These are phyloP conservation scores for Coniosporium apollinis DNA, from an alignment of 495 filamentous ascomycete genomes.

Conservation along the genomic window DNA sequence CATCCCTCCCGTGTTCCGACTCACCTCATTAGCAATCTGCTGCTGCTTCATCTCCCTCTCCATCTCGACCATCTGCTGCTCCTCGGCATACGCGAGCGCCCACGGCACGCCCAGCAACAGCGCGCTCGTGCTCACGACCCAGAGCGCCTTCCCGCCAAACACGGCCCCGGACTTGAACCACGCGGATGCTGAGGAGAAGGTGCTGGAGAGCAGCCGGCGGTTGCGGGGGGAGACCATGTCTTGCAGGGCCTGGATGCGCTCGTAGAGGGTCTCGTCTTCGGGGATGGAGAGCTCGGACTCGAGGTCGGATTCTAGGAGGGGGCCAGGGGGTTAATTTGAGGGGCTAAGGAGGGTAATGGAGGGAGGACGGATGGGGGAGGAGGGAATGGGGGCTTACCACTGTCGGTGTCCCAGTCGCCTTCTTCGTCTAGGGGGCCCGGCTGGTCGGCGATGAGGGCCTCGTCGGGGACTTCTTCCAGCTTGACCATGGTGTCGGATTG, in stretches of 20 bases:
- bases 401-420: slow-evolving; percentile 67
- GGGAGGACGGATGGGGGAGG: no score
- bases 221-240: slow-evolving; percentile 81
- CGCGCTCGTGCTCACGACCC: slow-evolving; percentile 71
- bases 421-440: slow-evolving; percentile 65
- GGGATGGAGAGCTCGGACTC: slow-evolving; percentile 37
- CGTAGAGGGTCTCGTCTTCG: slow-evolving; percentile 47
- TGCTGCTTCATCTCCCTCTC: slow-evolving; percentile 92
- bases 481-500: slow-evolving; percentile 80
- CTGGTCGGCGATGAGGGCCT: slow-evolving; percentile 67
- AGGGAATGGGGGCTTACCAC: slow-evolving; percentile 39
- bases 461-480: slow-evolving; percentile 88
- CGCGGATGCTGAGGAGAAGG: slow-evolving; percentile 36
- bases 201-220: slow-evolving; percentile 48
- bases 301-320: slow-evolving; percentile 9
- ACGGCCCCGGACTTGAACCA: slow-evolving; percentile 44
- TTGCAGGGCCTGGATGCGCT: slow-evolving; percentile 69
- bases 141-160: slow-evolving; percentile 68
- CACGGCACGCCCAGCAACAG: slow-evolving; percentile 85
- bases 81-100: slow-evolving; percentile 81
- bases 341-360: background rate
- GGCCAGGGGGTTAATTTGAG: slow-evolving; percentile 9
- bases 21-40: slow-evolving; percentile 53
- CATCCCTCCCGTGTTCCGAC: no score
- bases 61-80: slow-evolving; percentile 90